These are phyloP conservation scores for Pyrenochaeta sp. DNA, from an alignment of 2,329 filamentous ascomycete genomes.

Conservation along the genomic window DNA sequence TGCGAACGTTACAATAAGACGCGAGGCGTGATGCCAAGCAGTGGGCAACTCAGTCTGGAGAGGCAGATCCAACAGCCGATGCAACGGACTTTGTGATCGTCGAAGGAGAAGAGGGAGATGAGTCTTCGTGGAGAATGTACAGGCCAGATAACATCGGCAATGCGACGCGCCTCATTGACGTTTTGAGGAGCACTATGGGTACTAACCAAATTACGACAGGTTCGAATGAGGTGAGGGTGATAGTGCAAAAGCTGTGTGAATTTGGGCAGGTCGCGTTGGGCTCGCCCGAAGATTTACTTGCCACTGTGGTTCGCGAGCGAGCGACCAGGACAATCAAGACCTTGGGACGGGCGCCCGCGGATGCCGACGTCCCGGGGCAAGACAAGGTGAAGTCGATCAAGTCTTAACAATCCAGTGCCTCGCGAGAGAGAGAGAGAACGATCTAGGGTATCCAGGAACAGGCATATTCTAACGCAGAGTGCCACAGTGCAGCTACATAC, in stretches of 20 bases:
- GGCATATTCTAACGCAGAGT: not conserved
- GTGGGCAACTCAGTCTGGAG: conserved; percentile 3
- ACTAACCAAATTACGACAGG: conserved; percentile 1
- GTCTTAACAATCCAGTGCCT: not conserved
- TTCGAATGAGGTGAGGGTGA: not conserved
- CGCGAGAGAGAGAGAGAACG: not conserved
- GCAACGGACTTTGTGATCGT: no score
- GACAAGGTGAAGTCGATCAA: conserved; percentile 2
- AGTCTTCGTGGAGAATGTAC: not conserved
- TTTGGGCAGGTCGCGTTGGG: not conserved
- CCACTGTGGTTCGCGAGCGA: no score
- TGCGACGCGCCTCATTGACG: not conserved
- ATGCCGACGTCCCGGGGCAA: not conserved
- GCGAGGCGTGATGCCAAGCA: conserved; percentile 5
- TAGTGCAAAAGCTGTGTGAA: not conserved
- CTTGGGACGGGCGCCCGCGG: no score
- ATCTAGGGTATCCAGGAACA: conserved; percentile 1
- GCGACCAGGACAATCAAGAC: no score
- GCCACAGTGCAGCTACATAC: not conserved
- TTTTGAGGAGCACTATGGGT: conserved; percentile 2
- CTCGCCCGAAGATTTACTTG: no score
- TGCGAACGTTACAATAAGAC: no score
- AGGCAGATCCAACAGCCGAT: not conserved
- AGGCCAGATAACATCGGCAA: not conserved
- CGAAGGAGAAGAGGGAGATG: no score